These are phyloP conservation scores for Botrytis paeoniae DNA, from an alignment of 2,329 filamentous ascomycete species.

Conservation along the genomic window DNA sequence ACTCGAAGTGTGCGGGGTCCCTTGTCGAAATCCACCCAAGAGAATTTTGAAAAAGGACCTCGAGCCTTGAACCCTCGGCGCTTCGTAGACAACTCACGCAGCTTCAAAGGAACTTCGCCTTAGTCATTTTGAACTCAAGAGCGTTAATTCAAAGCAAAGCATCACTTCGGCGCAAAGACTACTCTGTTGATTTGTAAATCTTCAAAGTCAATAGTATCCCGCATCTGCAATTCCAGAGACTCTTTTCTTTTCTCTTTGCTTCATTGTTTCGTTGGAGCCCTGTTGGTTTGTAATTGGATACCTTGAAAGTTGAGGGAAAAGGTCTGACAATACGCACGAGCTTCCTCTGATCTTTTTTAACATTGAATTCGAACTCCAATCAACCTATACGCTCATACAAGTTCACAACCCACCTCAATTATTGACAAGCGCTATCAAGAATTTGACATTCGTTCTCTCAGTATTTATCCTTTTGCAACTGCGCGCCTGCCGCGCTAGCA, in stretches of 20 bases:
- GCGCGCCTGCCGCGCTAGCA: slow-evolving; percentile 12
- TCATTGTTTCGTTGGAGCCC: not conserved
- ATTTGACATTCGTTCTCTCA: not conserved
- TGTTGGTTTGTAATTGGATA: slow-evolving; percentile 12
- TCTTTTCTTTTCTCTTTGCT: not conserved
- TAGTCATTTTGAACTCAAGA: not conserved
- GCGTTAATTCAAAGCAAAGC: slow-evolving; percentile 1
- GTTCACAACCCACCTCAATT: not conserved
- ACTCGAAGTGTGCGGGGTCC: slow-evolving; percentile 20
- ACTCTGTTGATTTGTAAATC: slow-evolving; percentile 2
- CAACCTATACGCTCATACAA: slow-evolving; percentile 4
- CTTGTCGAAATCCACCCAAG: slow-evolving; percentile 16
- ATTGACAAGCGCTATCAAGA: slow-evolving; percentile 9
- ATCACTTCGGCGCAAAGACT: not conserved
- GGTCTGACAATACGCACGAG: slow-evolving; percentile 17
- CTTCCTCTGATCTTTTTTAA: slow-evolving; percentile 17
- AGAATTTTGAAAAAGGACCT: slow-evolving; percentile 11
- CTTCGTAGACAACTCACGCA: slow-evolving; percentile 21
- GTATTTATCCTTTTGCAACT: not conserved
- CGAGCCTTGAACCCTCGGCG: slow-evolving; percentile 19
- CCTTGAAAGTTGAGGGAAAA: slow-evolving; percentile 2
- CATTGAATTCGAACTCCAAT: slow-evolving; percentile 5
- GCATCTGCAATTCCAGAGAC: not conserved
- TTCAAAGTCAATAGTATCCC: not conserved
- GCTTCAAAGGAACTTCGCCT: not conserved